Conservation (phyloP, 257 asterid species). For the Rauvolfia tetraphylla region DNA sequence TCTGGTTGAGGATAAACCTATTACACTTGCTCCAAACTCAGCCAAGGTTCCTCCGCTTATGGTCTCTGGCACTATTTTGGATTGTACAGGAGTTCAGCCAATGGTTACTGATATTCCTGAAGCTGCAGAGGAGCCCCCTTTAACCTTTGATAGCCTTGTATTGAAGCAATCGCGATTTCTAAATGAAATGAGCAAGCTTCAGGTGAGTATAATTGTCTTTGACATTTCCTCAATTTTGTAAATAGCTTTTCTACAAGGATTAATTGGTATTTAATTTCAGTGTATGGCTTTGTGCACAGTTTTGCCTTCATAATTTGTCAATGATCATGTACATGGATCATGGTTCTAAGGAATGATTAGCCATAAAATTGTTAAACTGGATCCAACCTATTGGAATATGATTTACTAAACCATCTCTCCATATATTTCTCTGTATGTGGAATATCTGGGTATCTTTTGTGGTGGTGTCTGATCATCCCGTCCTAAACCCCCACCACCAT, state of each 20-base stretch:
- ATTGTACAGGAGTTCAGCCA: conserved; percentile 64
- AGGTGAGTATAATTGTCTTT: conserved; percentile 43
- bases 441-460: too few species aligned
- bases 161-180: conserved; percentile 80
- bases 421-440: too few species aligned
- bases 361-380: not conserved
- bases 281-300: too few species aligned
- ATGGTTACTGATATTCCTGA: conserved; percentile 73
- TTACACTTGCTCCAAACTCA: conserved; percentile 93
- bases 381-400: not conserved
- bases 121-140: conserved; percentile 72
- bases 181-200: conserved; percentile 82
- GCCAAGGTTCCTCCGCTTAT: conserved; percentile 85
- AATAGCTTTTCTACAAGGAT: not conserved
- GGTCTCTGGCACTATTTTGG: conserved; percentile 47
- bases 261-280: not conserved
- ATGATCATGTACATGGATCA: conserved; percentile 2
- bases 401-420: too few species aligned
- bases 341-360: not conserved
- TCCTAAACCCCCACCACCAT: too few species aligned
- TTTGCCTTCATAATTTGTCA: not conserved
- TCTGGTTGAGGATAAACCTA: conserved; percentile 88
- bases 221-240: not conserved
- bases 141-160: conserved; percentile 76
- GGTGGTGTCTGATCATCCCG: too few species aligned